Percentiles rank a stretch among this genome's conserved stretches.
These are phyloP conservation scores for Fagopyrum esculentum DNA, from an alignment of 148 eudicot species.

Conservation along the genomic window DNA sequence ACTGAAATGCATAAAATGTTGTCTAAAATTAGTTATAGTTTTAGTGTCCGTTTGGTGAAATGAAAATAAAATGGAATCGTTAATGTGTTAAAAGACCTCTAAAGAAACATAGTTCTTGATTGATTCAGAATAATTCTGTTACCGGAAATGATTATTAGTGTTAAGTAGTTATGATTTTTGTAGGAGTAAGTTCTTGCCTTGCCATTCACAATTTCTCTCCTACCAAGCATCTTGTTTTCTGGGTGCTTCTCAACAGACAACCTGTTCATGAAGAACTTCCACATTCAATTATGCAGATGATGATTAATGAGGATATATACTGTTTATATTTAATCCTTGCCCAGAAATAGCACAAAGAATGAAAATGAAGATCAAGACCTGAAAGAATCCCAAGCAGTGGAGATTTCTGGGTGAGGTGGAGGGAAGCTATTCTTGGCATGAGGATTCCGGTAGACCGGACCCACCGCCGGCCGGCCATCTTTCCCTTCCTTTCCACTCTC, in stretches of 20 bases:
- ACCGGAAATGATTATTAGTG: neutral
- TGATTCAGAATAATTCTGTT: too few species aligned
- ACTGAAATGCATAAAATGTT: slow-evolving; percentile 28
- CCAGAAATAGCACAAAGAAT: neutral
- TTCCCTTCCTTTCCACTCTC: slow-evolving; percentile 59
- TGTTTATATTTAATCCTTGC: neutral
- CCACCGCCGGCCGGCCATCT: slow-evolving; percentile 62
- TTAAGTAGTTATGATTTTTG: neutral
- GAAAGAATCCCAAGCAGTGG: slow-evolving; percentile 85
- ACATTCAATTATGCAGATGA: neutral
- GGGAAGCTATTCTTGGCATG: slow-evolving; percentile 62
- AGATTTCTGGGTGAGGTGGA: slow-evolving; percentile 39
- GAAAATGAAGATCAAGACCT: slow-evolving; percentile 28
- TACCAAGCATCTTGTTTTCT: slow-evolving; percentile 76
- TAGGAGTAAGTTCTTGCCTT: slow-evolving; percentile 36
- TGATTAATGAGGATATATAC: neutral
- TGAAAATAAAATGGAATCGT: too few species aligned
- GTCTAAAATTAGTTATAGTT: neutral
- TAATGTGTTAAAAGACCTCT: too few species aligned
- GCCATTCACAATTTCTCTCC: slow-evolving; percentile 60
- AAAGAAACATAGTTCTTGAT: too few species aligned
- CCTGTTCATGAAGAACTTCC: slow-evolving; percentile 25
- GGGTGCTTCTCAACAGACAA: slow-evolving; percentile 60
- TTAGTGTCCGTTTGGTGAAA: neutral
- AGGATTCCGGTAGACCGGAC: slow-evolving; percentile 65